Evolutionary conservation across 179 eudicot genomes (phyloP), one percentile per base, ranked within the genome.

Genomic region (Camellia oleifera): DNA sequence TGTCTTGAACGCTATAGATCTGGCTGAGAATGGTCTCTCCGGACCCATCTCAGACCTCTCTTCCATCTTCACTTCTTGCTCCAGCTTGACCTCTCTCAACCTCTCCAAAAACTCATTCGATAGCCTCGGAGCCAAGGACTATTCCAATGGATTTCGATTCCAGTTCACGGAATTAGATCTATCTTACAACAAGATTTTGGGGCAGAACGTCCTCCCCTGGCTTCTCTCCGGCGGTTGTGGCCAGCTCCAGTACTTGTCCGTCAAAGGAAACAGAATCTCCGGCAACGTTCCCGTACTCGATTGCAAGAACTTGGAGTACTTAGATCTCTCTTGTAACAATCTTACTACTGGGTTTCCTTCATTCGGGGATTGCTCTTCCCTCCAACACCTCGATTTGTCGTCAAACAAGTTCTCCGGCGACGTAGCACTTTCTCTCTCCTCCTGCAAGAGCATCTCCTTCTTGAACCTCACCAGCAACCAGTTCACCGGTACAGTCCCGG

Each of bases 241-340:
- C 5, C 83, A 76, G 70, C 82, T 96, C n/a, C 79, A 48, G 67
- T 26, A 81, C 32, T 82, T 95, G 26, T 84, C 85, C 20, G n/a
- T 93, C 60, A 91, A 85, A 83, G 96, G 92, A 3, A 94, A 94
- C 81, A 89, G 83, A 52, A 62, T 91, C 4, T 52, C 81, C 32
- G 97, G 97, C 46, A 61, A 83, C 13, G 77, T 89, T 73, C 75
- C 85, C 2, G 46, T 90, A 0, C 56, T 66, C 11, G 84, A 85
- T 45, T 93, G 95, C 71, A 66, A 63, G 23, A 86, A 48, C 2
- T 85, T 94, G 84, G 84, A 81, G 78, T 15, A 62, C 44, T 82
- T 94, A 45, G 98, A 92, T 82, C 81, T 93, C 54, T 91, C 98
- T 0, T 70, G 77, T 2, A 94, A 94, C 80, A 92, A 94, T 80